Evolutionary conservation across 1,284 basidiomycete genomes (phyloP), one percentile per base, ranked within the genome.

Genomic region (Irpex rosettiformis): DNA sequence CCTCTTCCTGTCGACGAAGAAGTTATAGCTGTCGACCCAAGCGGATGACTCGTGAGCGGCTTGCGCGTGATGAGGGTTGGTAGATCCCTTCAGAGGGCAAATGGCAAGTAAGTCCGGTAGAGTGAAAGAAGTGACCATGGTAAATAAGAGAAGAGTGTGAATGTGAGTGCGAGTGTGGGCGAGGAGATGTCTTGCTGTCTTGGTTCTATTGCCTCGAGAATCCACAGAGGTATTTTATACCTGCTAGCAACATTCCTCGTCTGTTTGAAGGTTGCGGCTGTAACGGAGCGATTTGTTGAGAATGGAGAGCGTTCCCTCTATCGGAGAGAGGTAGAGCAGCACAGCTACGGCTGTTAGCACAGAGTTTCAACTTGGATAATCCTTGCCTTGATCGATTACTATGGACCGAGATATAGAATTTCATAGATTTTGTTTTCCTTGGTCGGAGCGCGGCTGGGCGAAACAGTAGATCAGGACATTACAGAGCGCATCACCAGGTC

Each of bases 1-100:
- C 53, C 79, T 82, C 68, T 86, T 86, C 63, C 78, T 74, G 67
- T 84, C 79, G 52, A 77, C 78, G 70, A 89, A 83, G 58, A 85
- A 69, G 62, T 84, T 74, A 72, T 82, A 85, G 62, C 77, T 76
- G 67, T 84, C 82, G 63, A 87, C 77, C 86, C 88, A 89, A 28
- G 79, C 79, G 4, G 79, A 77, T 24, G 85, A 86, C 62, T 83
- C 83, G 2, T 76, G 77, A 11, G 79, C 79, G 42, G 80, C 84
- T 59, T 76, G 73, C 54, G 74, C 72, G 67, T 85, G 85, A 70
- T 85, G 74, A 40, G 84, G 80, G 64, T 82, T 88, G 21, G 73
- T 74, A 1, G 72, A 67, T 8, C 67, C 69, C 57, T 75, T 70
- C 56, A 85, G 69, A 24, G 81, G 77, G 62, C 81, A 85, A 52